Conservation (phyloP, 164 flowering plant species). For the Aristolochia californica region DNA sequence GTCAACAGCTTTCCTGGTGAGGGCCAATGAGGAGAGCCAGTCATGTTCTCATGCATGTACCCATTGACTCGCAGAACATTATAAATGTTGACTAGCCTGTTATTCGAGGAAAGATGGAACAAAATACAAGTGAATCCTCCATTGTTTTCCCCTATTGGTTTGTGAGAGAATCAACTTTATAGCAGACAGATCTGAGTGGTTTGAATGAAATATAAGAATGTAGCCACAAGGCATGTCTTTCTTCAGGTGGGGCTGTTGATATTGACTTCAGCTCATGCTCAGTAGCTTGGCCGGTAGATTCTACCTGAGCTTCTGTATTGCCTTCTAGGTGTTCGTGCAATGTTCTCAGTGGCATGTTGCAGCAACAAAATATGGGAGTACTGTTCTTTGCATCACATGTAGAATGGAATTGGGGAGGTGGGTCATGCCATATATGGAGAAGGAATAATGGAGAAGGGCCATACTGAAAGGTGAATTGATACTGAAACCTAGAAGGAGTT, state of each 20-base stretch:
- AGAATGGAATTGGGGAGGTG: too few relatives aligned
- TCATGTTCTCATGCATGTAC: not conserved
- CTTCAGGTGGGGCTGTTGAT: not conserved
- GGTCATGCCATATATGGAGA: too few relatives aligned
- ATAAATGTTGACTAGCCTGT: not conserved
- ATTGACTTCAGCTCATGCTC: not conserved
- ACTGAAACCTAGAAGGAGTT: too few relatives aligned
- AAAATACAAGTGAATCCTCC: not conserved
- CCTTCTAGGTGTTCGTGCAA: too few relatives aligned
- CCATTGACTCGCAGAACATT: not conserved
- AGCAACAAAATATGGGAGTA: too few relatives aligned
- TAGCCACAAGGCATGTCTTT: not conserved
- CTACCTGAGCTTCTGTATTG: not conserved
- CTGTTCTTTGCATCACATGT: too few relatives aligned
- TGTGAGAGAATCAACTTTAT: not conserved
- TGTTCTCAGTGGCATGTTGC: too few relatives aligned
- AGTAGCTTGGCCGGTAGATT: not conserved
- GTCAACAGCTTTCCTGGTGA: not conserved
- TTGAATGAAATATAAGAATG: not conserved
- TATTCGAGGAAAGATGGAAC: not conserved
- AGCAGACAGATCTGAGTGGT: constrained; percentile 1
- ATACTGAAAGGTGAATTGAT: too few relatives aligned
- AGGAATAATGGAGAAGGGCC: too few relatives aligned
- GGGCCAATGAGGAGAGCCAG: not conserved
- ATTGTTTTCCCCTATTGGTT: not conserved